phyloP scores from a whole-genome alignment of 768 basidiomycete species.

The Mycena leptocephala region DNA sequence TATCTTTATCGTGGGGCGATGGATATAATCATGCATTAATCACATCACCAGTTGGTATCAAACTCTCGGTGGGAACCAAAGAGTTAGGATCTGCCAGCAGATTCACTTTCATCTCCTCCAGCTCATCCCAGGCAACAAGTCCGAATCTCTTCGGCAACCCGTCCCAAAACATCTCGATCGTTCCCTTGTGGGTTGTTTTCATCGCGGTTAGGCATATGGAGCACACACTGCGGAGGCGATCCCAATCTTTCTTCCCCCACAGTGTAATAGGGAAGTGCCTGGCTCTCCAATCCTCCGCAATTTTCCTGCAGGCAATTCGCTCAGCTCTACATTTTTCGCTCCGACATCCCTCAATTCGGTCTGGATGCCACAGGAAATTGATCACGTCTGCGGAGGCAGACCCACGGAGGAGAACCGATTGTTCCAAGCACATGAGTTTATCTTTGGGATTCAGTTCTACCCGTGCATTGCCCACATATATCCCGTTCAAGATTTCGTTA shows the following conservation, averaged over 20 bases:
- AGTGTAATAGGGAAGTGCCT: neutral
- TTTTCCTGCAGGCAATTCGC: neutral
- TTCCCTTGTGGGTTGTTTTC: constrained; percentile 49
- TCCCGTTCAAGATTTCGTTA: neutral
- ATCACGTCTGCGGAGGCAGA: neutral
- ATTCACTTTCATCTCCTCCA: constrained; percentile 42
- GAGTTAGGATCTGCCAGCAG: too few relatives aligned
- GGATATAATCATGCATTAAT: too few relatives aligned
- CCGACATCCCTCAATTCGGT: neutral
- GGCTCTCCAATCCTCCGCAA: neutral
- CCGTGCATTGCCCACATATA: neutral
- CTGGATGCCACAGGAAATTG: constrained; percentile 17
- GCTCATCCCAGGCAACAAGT: constrained; percentile 53
- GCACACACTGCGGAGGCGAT: constrained; percentile 56
- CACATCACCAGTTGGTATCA: too few relatives aligned
- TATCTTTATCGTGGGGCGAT: too few relatives aligned
- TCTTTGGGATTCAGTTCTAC: neutral
- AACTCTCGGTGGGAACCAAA: too few relatives aligned
- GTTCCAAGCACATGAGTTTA: neutral
- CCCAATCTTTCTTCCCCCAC: neutral
- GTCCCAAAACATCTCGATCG: constrained; percentile 58
- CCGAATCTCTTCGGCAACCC: constrained; percentile 57
- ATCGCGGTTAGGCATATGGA: constrained; percentile 50
- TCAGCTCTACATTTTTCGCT: neutral
- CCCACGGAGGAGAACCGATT: neutral